Base-by-base conservation (phyloP, 1,284 basidiomycete species). In the Gymnopus androsaceus region DNA sequence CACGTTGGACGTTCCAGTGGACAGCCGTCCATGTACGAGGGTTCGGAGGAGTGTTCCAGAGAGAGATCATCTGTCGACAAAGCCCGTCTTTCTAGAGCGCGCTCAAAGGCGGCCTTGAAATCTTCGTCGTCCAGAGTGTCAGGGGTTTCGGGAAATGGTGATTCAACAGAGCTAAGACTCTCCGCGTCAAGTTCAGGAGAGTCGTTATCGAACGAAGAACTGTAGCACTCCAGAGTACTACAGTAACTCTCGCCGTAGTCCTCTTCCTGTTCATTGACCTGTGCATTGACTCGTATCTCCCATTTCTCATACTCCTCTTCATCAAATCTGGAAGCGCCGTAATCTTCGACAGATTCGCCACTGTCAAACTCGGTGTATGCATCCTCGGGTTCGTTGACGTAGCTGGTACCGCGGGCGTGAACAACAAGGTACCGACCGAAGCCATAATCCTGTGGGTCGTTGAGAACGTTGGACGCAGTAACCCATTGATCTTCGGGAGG, bases 401-500 rank as follows among this genome's bases (percentile, higher is more conserved):
- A 55, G 31, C 33, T 33, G 30, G 53, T 21, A 23, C 57, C 57
- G 19, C 44, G 44, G 34, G 56, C 46, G 11, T 46, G 50, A 8
- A 59, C 50, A 12, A 47, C 51, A 30, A 59, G 57, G 23, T 52
- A 55, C 37, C 49, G 49, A 41, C 57, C 57, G 15, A 48, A 59
- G 8, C 57, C 54, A 36, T 30, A 36, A 27, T 59, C 50, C 30
- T 59, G 57, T 8, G 57, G 57, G 37, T 49, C 47, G 34, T 51
- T 55, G 4, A 59, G 15, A 9, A 37, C 12, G 34, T 59, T 59
- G 17, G 42, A 42, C 42, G 41, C 50, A 21, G 47, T 46, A 40
- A 46, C 36, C 53, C 53, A 58, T 25, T 44, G 45, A 33, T 55
- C 38, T 48, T 59, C 57, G 4, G 57, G 57, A n/a, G 57, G 57